Conservation (phyloP, 192 early-diverging fungal species). For the Allomyces arbusculus region DNA sequence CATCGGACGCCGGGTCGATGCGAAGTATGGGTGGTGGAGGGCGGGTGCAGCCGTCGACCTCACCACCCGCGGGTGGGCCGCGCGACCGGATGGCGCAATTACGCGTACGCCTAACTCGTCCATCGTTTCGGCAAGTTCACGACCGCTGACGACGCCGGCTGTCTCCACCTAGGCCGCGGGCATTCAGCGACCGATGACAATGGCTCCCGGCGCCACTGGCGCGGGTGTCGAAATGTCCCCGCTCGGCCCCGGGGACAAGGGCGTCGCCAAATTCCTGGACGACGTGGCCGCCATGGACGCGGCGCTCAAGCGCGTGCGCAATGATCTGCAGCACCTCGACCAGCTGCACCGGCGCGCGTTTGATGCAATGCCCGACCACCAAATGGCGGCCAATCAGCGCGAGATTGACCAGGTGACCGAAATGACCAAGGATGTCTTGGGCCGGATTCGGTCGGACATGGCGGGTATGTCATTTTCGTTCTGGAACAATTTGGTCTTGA, state of each 20-base stretch:
- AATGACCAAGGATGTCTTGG: background rate
- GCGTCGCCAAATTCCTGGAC: no score
- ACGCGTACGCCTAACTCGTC: background rate
- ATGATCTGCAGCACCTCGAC: background rate
- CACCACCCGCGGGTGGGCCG: no score
- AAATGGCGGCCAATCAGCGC: background rate
- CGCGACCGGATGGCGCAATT: background rate
- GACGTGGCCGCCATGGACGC: background rate
- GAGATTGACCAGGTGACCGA: background rate
- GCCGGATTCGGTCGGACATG: background rate
- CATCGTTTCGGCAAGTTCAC: no score
- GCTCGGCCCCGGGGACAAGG: no score
- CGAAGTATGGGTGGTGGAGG: no score
- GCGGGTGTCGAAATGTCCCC: no score
- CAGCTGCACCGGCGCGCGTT: background rate
- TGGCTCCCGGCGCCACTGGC: no score
- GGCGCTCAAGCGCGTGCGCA: background rate
- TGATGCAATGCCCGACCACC: background rate
- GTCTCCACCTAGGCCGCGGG: background rate
- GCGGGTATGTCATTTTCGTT: background rate
- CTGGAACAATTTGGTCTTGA: no score
- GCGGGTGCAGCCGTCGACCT: no score
- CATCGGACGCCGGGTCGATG: no score
- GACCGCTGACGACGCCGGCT: no score
- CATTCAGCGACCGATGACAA: background rate